Percentiles rank a stretch among this genome's conserved stretches.
Evolutionary conservation across 352 stramenopile species (phyloP).

Genomic region (Pythium chondricola): DNA sequence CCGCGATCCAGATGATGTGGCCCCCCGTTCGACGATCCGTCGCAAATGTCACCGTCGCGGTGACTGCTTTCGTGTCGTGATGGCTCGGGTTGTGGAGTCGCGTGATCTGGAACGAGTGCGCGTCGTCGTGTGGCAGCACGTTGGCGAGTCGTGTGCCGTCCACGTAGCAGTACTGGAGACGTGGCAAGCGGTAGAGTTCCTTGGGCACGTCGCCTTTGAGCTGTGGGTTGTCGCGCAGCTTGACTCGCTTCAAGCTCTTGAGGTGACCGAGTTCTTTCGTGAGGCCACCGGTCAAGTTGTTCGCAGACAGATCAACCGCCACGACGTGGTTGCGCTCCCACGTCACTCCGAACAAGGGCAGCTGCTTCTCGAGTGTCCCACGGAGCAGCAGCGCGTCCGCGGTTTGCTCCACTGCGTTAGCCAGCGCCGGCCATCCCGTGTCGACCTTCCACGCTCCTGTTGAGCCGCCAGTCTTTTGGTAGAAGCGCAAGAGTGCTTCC

Average conservation of each 20-base stretch:
- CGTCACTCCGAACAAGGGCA: conserved; percentile 34
- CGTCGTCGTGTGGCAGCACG: conserved; percentile 33
- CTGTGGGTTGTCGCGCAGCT: conserved; percentile 46
- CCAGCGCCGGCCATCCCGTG: conserved; percentile 32
- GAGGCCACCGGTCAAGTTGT: conserved; percentile 41
- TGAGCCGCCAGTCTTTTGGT: conserved; percentile 29
- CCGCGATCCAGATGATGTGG: conserved; percentile 34
- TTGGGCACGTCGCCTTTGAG: conserved; percentile 27
- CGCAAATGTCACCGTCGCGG: conserved; percentile 38
- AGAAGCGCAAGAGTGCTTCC: conserved; percentile 37
- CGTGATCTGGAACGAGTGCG: conserved; percentile 57
- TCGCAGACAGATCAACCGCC: conserved; percentile 40
- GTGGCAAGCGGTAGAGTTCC: conserved; percentile 32
- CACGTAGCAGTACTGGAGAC: conserved; percentile 58
- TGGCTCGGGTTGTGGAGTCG: conserved; percentile 20
- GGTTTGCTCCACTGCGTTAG: conserved; percentile 11
- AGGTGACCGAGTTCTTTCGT: conserved; percentile 35
- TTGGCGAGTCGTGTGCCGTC: conserved; percentile 45
- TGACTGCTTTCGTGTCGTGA: conserved; percentile 3
- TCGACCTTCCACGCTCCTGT: conserved; percentile 28
- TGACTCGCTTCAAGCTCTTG: conserved; percentile 42
- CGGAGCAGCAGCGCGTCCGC: conserved; percentile 18
- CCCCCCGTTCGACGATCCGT: conserved; percentile 22
- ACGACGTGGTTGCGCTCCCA: conserved; percentile 65
- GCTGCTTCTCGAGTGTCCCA: conserved; percentile 28